Evolutionary conservation across 1,284 basidiomycete genomes (phyloP).

Genomic region (Neolentinus lepideus): DNA sequence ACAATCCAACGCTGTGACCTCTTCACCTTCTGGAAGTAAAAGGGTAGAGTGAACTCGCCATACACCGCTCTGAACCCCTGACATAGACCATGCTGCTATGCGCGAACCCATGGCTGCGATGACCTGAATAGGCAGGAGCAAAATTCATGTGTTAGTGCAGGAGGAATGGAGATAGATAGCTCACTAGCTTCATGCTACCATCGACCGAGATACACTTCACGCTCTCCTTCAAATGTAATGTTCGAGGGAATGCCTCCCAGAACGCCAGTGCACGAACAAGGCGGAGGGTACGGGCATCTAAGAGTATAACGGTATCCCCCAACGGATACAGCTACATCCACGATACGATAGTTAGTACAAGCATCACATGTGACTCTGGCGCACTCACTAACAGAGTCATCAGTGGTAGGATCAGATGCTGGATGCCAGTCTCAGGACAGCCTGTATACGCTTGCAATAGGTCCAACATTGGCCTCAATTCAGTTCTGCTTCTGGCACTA

Average conservation of each 20-base stretch:
- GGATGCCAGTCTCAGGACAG: constrained; percentile 46
- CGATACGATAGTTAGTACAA: constrained; percentile 2
- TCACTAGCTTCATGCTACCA: constrained; percentile 68
- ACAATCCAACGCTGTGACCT: constrained; percentile 58
- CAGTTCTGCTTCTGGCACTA: background rate
- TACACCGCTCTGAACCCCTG: constrained; percentile 46
- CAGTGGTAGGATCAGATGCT: constrained; percentile 47
- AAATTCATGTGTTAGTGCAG: constrained; percentile 3
- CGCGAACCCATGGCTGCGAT: constrained; percentile 59
- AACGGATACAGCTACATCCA: constrained; percentile 57
- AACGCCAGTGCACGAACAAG: constrained; percentile 65
- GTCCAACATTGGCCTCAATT: constrained; percentile 40
- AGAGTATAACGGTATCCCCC: constrained; percentile 58
- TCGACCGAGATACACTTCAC: constrained; percentile 66
- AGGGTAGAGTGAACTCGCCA: constrained; percentile 82
- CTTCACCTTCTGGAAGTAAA: constrained; percentile 42
- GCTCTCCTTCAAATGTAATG: constrained; percentile 31
- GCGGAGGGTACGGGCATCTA: constrained; percentile 54
- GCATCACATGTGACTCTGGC: constrained; percentile 1
- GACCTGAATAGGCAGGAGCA: constrained; percentile 35
- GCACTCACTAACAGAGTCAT: constrained; percentile 50
- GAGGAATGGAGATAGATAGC: constrained; percentile 19
- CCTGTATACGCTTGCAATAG: constrained; percentile 51
- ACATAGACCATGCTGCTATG: constrained; percentile 69
- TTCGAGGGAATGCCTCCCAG: constrained; percentile 67